Conservation (phyloP, 768 basidiomycete genomes). For the Auricularia cornea region DNA sequence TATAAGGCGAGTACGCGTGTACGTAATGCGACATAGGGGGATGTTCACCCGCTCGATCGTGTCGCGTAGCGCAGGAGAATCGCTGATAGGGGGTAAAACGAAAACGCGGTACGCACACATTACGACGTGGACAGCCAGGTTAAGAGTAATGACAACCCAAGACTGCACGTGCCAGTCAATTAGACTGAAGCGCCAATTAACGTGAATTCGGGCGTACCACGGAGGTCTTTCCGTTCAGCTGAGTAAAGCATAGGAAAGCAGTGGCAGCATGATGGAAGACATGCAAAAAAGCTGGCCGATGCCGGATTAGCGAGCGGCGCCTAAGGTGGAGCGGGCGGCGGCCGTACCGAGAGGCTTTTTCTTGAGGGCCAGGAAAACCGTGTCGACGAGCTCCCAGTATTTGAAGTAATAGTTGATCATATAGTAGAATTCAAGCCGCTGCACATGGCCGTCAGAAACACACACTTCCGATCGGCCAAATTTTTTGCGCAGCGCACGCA, state of each 20-base stretch:
- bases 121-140: conserved; percentile 88
- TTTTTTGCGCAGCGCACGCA: conserved; percentile 40
- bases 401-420: conserved; percentile 99
- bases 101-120: conserved; percentile 78
- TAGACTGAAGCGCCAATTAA: conserved; percentile 3
- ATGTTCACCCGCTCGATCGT: too few relatives aligned
- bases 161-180: conserved; percentile 49
- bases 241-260: conserved; percentile 87
- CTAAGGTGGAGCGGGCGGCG: neutral
- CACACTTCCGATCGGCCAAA: too few relatives aligned
- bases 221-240: conserved; percentile 90
- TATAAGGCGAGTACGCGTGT: too few relatives aligned
- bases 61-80: neutral
- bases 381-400: conserved; percentile 93
- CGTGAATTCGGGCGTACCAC: conserved; percentile 50
- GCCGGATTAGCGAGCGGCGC: neutral
- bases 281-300: conserved; percentile 60
- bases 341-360: conserved; percentile 90
- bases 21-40: too few relatives aligned
- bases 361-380: conserved; percentile 93
- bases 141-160: conserved; percentile 90
- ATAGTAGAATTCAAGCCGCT: conserved; percentile 94
- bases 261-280: conserved; percentile 99
- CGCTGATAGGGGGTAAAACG: too few relatives aligned
- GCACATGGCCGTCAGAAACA: too few relatives aligned